Conservation (phyloP, 140 eudicot species). For the Eryngium alpinum region DNA sequence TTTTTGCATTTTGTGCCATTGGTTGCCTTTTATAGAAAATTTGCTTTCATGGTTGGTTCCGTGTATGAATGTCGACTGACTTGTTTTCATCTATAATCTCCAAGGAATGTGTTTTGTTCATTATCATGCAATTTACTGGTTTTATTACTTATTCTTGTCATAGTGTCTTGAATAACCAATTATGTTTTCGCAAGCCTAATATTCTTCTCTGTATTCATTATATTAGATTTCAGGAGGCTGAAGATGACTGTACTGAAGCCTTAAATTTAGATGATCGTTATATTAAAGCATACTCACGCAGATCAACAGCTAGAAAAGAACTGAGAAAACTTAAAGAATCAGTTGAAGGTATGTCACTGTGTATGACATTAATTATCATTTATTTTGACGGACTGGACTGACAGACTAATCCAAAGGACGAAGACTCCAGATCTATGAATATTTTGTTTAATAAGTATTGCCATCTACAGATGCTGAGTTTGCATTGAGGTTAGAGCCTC, state of each 20-base stretch:
- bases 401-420: no score
- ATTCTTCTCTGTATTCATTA: slow-evolving; percentile 24
- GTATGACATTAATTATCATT: neutral
- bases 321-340: slow-evolving; percentile 81
- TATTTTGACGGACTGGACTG: no score
- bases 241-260: slow-evolving; percentile 92
- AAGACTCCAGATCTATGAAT: no score
- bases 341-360: slow-evolving; percentile 52
- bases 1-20: neutral
- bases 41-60: neutral
- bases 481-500: slow-evolving; percentile 89
- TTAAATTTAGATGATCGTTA: slow-evolving; percentile 87
- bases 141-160: neutral
- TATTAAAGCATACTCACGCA: slow-evolving; percentile 92
- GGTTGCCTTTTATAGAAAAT: neutral
- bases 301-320: slow-evolving; percentile 93
- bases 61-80: neutral
- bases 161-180: neutral
- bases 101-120: neutral
- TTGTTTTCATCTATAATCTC: neutral
- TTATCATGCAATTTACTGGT: neutral
- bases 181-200: slow-evolving; percentile 1
- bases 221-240: slow-evolving; percentile 93
- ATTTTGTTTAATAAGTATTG: slow-evolving; percentile 11
- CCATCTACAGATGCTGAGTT: slow-evolving; percentile 71